A percentile compares a stretch with the other conserved stretches of the same genome.
Conservation (phyloP, 2,329 filamentous ascomycete genomes). For the Clonostachys chloroleuca region DNA sequence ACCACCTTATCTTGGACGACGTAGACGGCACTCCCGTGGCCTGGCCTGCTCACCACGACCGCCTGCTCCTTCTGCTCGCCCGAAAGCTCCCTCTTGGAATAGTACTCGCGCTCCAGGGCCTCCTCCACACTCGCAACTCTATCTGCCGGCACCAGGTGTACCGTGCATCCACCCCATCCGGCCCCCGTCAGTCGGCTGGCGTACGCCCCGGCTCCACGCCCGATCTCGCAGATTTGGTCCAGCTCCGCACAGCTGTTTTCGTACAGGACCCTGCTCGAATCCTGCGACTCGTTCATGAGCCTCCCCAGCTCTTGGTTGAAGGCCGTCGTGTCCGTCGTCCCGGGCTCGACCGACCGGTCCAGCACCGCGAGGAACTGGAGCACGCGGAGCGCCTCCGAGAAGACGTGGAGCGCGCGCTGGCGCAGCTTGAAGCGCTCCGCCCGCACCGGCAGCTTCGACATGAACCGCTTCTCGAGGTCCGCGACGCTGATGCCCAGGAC, state of each 20-base stretch:
- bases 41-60: constrained; percentile 85
- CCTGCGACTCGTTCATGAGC: constrained; percentile 86
- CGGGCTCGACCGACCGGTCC: constrained; percentile 37
- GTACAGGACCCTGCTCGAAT: constrained; percentile 80
- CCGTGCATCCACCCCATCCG: constrained; percentile 94
- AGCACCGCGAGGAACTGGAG: constrained; percentile 78
- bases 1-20: constrained; percentile 20
- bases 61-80: constrained; percentile 73
- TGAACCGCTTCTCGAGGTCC: constrained; percentile 73
- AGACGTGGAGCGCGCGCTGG: constrained; percentile 87
- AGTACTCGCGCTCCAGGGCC: constrained; percentile 80
- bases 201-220: constrained; percentile 72
- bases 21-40: constrained; percentile 62
- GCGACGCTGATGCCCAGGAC: constrained; percentile 65
- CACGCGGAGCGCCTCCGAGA: constrained; percentile 82
- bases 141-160: constrained; percentile 83
- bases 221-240: constrained; percentile 82
- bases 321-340: constrained; percentile 44
- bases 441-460: constrained; percentile 83
- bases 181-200: constrained; percentile 87
- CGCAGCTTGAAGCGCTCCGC: constrained; percentile 84
- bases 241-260: constrained; percentile 91
- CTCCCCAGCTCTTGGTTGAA: constrained; percentile 71
- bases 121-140: constrained; percentile 74
- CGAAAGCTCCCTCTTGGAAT: constrained; percentile 59